phyloP scores from a whole-genome alignment of 2,329 filamentous ascomycete species.

The Basipetospora chlamydospora region DNA sequence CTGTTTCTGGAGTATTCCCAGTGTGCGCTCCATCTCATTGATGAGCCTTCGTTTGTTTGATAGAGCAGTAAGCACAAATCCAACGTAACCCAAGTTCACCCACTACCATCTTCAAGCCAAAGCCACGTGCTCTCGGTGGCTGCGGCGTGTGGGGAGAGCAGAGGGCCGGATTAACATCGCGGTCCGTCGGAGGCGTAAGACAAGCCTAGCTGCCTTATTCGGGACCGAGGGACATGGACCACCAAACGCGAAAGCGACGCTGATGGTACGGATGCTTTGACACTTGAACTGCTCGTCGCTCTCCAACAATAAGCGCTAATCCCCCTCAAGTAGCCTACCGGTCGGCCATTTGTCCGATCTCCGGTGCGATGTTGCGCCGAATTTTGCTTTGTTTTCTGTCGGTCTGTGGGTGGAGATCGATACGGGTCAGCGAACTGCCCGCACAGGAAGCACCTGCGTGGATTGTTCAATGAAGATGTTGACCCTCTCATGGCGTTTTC shows the following conservation, averaged over 20 bases:
- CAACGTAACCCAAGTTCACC: background rate
- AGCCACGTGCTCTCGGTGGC: background rate
- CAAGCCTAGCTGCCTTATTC: background rate
- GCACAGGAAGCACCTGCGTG: no score
- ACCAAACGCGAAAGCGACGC: background rate
- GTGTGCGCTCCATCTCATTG: background rate
- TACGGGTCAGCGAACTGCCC: no score
- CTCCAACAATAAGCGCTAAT: background rate
- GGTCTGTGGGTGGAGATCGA: no score
- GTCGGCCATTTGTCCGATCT: background rate
- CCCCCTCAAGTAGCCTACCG: background rate
- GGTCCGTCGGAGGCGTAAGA: background rate
- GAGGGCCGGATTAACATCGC: background rate
- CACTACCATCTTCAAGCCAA: background rate
- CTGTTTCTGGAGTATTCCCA: background rate
- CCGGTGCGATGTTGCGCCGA: background rate
- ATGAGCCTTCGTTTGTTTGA: background rate
- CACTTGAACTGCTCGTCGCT: background rate
- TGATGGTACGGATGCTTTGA: background rate
- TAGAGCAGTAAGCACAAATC: background rate
- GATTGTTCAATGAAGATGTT: no score
- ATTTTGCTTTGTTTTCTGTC: no score
- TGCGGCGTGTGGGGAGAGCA: background rate
- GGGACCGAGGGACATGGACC: background rate
- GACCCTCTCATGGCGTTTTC: no score